Base-by-base conservation (phyloP, 805 yeast genomes). In the Metschnikowia reukaufii region DNA sequence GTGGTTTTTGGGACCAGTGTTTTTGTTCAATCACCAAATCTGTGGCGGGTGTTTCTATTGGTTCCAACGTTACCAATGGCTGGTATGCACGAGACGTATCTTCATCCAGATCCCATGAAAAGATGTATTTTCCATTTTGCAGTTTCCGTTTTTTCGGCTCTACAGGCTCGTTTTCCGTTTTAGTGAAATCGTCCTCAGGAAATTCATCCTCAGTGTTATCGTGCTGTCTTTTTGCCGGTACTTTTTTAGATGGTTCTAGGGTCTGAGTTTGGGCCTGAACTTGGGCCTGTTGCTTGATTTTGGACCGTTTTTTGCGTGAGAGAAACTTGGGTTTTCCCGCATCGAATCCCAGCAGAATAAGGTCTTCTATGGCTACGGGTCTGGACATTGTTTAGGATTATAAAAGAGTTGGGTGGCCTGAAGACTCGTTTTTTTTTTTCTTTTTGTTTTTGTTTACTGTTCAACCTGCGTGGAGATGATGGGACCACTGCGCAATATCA, bases 1-100 rank as follows among this genome's bases (percentile, higher is more conserved):
- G 64, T 0, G 77, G 62, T 58, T 92, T 94, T 34, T 81, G 74
- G 0, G 81, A 66, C 98, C 98, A 94, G 46, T 76, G 83, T 17
- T 49, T 60, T 16, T 49, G 60, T 50, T 20, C 64, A 65, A 37
- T 32, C 37, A 53, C 55, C 33, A 49, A 33, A 34, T 56, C 56
- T 25, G 29, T 25, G 13, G 40, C 48, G 40, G 48, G 45, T 45
- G 13, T 39, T 36, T 35, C 39, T 23, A 23, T 29, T 8, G 53
- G 37, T 4, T 63, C 44, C 15, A 58, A 49, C 4, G 52, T 58
- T 12, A 67, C 70, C 16, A 75, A 61, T 0, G 84, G 81, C 42
- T 68, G 68, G 45, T 68, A 73, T 1, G 65, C 66, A 0, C 52
- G 50, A 0, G 80, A 59, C 0, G 95, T 86, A 59, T 88, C 96